These are phyloP conservation scores for Poronia punctata DNA, from an alignment of 495 filamentous ascomycete genomes.

Conservation along the genomic window DNA sequence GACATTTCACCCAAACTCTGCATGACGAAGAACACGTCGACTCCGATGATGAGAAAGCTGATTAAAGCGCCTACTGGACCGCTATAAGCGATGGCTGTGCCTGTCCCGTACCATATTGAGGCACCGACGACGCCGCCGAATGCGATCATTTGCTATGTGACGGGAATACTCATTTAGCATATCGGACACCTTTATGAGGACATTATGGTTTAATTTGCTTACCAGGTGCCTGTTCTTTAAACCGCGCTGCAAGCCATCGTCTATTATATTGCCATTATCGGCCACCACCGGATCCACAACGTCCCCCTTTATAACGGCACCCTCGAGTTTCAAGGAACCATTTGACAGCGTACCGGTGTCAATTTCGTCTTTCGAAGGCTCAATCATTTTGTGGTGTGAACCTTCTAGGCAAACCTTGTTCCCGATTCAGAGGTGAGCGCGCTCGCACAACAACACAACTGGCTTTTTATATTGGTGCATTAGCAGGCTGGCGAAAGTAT, in stretches of 20 bases:
- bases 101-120: conserved; percentile 37
- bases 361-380: background rate
- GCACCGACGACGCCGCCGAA: conserved; percentile 41
- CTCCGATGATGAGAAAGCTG: conserved; percentile 47
- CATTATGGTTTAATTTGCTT: background rate
- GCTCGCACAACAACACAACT: no score
- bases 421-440: no score
- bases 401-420: no score
- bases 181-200: no score
- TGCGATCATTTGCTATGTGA: conserved; percentile 40
- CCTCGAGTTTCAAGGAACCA: background rate
- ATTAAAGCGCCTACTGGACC: conserved; percentile 49
- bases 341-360: conserved; percentile 7
- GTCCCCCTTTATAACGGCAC: conserved; percentile 2
- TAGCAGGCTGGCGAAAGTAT: no score
- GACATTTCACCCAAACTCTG: conserved; percentile 54
- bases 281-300: conserved; percentile 7
- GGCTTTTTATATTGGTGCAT: no score
- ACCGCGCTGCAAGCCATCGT: conserved; percentile 25
- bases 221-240: conserved; percentile 25
- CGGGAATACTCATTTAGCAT: conserved; percentile 1
- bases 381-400: no score
- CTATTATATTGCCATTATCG: conserved; percentile 21
- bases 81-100: conserved; percentile 43
- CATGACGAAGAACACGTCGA: conserved; percentile 55